Percentiles rank a stretch among this genome's conserved stretches.
These are phyloP conservation scores for Blastocystis sp. DNA, from an alignment of 352 stramenopile genomes.

Conservation along the genomic window DNA sequence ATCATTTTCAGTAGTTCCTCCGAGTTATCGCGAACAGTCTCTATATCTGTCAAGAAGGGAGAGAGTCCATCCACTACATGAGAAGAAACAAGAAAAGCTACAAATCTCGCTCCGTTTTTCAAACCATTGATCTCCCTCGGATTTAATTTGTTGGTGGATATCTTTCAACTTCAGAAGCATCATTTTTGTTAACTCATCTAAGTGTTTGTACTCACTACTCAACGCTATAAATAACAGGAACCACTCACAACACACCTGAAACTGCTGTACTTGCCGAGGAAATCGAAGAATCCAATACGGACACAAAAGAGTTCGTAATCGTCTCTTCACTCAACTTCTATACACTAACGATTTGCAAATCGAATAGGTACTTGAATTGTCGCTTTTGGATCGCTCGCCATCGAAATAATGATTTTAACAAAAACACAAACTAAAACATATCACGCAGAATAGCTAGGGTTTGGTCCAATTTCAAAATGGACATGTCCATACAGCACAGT, in stretches of 20 bases:
- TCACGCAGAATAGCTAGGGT: slow-evolving; percentile 18
- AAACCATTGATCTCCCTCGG: slow-evolving; percentile 2
- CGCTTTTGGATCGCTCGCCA: not conserved
- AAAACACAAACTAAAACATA: slow-evolving; percentile 15
- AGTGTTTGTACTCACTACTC: slow-evolving; percentile 12
- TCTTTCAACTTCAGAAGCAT: slow-evolving; percentile 29
- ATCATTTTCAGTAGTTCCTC: not conserved
- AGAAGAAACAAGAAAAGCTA: not conserved
- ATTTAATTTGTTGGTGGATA: slow-evolving; percentile 3
- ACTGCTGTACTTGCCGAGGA: not conserved
- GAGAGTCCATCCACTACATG: slow-evolving; percentile 1
- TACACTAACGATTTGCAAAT: not conserved
- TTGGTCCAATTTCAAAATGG: slow-evolving; percentile 45
- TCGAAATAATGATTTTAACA: not conserved
- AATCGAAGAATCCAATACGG: not conserved
- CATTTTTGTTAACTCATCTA: slow-evolving; percentile 19
- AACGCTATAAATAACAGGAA: not conserved
- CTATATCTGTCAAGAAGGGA: not conserved
- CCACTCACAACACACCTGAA: not conserved
- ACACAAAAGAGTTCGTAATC: not conserved
- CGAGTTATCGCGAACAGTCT: slow-evolving; percentile 2
- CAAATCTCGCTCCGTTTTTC: not conserved
- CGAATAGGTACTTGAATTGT: not conserved
- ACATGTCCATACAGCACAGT: slow-evolving; percentile 45
- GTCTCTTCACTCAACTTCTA: not conserved